phyloP scores from a whole-genome alignment of 2,329 filamentous ascomycete species.

The Peltaster fructicola region DNA sequence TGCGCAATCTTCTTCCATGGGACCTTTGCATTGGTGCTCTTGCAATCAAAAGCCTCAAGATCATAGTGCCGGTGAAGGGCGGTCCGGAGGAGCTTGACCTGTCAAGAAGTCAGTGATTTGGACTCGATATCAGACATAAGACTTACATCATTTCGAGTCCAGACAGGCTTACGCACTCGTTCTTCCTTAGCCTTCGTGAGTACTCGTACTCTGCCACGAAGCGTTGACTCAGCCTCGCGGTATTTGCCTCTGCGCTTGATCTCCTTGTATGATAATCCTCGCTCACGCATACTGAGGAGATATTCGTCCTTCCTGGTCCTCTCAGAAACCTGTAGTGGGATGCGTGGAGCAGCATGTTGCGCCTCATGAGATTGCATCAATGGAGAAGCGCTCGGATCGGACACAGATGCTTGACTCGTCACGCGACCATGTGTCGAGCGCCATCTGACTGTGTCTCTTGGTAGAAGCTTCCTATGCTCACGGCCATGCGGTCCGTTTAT shows the following conservation, averaged over 20 bases:
- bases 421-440: no score
- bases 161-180: slow-evolving; percentile 48
- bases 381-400: no score
- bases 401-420: no score
- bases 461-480: no score
- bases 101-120: slow-evolving; percentile 5
- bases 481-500: no score
- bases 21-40: slow-evolving; percentile 21
- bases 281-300: slow-evolving; percentile 35
- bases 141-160: slow-evolving; percentile 47
- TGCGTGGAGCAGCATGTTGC: no score
- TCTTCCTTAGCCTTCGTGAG: slow-evolving; percentile 46
- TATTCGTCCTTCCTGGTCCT: slow-evolving; percentile 10
- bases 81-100: slow-evolving; percentile 14
- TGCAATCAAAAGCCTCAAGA: no score
- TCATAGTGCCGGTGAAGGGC: slow-evolving; percentile 10
- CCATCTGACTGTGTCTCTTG: no score
- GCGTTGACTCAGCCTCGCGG: slow-evolving; percentile 50
- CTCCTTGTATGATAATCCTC: slow-evolving; percentile 46
- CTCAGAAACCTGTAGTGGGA: no score
- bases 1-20: slow-evolving; percentile 42
- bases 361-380: no score
- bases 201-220: slow-evolving; percentile 49
- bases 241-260: slow-evolving; percentile 41
- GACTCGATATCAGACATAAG: no score